Evolutionary conservation across 805 yeast species (phyloP).

Genomic region (Torulaspora delbrueckii): DNA sequence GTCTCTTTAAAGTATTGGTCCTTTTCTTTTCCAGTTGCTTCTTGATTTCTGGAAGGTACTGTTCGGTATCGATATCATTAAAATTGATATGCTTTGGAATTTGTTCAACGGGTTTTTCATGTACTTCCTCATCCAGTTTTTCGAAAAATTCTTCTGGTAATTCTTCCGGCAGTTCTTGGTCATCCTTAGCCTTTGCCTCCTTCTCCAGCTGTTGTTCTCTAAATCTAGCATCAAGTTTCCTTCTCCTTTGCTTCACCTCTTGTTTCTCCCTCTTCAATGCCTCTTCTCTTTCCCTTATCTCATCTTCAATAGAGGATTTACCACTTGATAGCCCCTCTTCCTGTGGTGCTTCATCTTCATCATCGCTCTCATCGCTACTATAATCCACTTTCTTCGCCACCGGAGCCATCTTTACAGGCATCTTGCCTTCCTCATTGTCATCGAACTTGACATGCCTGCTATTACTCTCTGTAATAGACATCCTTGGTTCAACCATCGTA

Average conservation of each 20-base stretch:
- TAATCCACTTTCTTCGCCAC: conserved; percentile 13
- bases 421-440: conserved; percentile 19
- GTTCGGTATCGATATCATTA: conserved; percentile 19
- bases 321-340: conserved; percentile 39
- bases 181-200: conserved; percentile 12
- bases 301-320: conserved; percentile 21
- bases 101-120: conserved; percentile 15
- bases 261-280: conserved; percentile 24
- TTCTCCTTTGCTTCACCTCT: conserved; percentile 33
- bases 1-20: conserved; percentile 33
- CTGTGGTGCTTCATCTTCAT: conserved; percentile 46
- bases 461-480: conserved; percentile 8
- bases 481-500: neutral
- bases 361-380: conserved; percentile 24
- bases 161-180: conserved; percentile 34
- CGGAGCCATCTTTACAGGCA: conserved; percentile 4
- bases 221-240: conserved; percentile 28
- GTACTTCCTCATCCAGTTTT: conserved; percentile 22
- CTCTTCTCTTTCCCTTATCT: conserved; percentile 28
- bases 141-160: conserved; percentile 41
- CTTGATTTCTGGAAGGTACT: conserved; percentile 16
- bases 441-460: conserved; percentile 26
- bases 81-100: conserved; percentile 36
- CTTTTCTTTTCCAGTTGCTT: conserved; percentile 24
- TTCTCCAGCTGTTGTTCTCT: conserved; percentile 35